Percentiles rank a stretch among this genome's conserved stretches.
Evolutionary conservation across 1,284 basidiomycete species (phyloP).

Genomic region (Ceratobasidium sp.): DNA sequence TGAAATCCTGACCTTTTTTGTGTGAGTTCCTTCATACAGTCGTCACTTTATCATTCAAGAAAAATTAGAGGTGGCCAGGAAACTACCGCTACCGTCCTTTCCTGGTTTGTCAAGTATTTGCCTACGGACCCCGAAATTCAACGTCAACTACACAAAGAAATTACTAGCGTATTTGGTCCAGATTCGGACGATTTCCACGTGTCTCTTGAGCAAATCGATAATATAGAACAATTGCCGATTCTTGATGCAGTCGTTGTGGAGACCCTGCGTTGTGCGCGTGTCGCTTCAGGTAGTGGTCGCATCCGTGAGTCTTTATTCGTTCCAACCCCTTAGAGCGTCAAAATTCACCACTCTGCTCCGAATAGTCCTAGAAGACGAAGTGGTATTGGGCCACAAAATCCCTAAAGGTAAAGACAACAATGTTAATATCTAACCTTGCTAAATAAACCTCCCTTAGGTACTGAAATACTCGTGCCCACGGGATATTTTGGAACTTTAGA

Average conservation of each 20-base stretch:
- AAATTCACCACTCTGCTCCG: neutral
- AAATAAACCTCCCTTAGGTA: neutral
- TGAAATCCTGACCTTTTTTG: conserved; percentile 14
- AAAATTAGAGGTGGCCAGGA: conserved; percentile 6
- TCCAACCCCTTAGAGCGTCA: too few species aligned
- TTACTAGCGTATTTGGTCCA: conserved; percentile 2
- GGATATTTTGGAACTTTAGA: neutral
- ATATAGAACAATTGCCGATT: conserved; percentile 7
- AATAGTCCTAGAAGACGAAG: conserved; percentile 14
- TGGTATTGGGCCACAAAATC: conserved; percentile 3
- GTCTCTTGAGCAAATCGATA: neutral
- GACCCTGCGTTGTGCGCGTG: conserved; percentile 13
- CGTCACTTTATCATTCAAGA: neutral
- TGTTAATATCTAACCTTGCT: neutral
- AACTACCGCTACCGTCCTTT: neutral
- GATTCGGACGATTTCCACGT: neutral
- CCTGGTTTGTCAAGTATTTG: conserved; percentile 29
- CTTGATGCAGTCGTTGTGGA: conserved; percentile 25
- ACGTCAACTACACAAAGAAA: conserved; percentile 20
- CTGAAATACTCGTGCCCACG: neutral
- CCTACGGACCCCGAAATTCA: conserved; percentile 19
- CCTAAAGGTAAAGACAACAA: conserved; percentile 15
- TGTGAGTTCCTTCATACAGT: conserved; percentile 8
- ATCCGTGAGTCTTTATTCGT: neutral
- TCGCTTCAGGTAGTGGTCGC: neutral